phyloP scores from a whole-genome alignment of 257 asterid genomes.

The Anisodus acutangulus region DNA sequence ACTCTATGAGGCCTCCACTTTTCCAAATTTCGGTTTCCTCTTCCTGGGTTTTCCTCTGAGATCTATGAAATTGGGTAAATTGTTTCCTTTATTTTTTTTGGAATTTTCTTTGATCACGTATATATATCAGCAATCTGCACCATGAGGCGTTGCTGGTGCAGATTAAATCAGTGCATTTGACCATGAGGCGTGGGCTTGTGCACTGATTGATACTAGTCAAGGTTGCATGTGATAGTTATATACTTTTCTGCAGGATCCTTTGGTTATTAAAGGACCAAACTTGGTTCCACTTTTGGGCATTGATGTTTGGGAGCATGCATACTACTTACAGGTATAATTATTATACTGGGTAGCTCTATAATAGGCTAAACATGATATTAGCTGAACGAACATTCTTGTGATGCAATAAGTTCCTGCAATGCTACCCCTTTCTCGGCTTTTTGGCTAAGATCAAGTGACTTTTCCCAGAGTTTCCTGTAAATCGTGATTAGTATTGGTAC shows the following conservation, averaged over 20 bases:
- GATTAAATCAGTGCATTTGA: too few relatives aligned
- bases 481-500: neutral
- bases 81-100: neutral
- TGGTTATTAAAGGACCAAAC: constrained; percentile 65
- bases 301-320: constrained; percentile 90
- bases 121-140: neutral
- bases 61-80: neutral
- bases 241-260: constrained; percentile 59
- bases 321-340: constrained; percentile 73
- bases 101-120: neutral
- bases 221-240: neutral
- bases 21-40: neutral
- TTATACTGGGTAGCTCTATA: neutral
- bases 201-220: neutral
- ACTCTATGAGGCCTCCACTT: neutral
- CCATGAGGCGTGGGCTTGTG: neutral
- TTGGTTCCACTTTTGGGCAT: constrained; percentile 78
- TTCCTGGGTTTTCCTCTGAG: neutral
- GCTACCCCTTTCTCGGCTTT: neutral
- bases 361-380: neutral
- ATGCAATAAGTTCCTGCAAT: neutral
- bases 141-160: neutral
- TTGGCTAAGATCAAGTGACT: neutral
- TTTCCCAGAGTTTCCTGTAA: neutral
- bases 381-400: neutral